These are phyloP conservation scores for Basidiobolus meristosporus DNA, from an alignment of 371 early-diverging fungal genomes.

Conservation along the genomic window DNA sequence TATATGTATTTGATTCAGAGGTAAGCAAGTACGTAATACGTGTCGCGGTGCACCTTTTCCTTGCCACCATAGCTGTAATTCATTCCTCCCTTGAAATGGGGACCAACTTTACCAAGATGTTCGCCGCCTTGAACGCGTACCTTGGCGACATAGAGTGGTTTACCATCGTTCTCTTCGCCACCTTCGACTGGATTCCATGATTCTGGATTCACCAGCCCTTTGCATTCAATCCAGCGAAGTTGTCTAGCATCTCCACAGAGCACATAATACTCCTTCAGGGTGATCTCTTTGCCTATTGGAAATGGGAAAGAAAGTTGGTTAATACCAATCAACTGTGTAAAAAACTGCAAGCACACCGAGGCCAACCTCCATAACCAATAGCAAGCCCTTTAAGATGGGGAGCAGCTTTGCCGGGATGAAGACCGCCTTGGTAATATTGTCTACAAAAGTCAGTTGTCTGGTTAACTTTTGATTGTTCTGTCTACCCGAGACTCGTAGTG, in stretches of 20 bases:
- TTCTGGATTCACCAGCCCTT: conserved; percentile 8
- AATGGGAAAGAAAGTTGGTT: too few species aligned
- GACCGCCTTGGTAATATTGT: conserved; percentile 11
- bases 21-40: conserved; percentile 2
- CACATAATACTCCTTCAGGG: conserved; percentile 18
- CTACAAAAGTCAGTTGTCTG: not conserved
- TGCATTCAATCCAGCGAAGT: conserved; percentile 16
- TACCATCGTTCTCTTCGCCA: conserved; percentile 21
- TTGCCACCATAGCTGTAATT: conserved; percentile 8
- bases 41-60: conserved; percentile 4
- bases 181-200: conserved; percentile 12
- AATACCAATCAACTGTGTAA: too few species aligned
- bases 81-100: conserved; percentile 15
- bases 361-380: conserved; percentile 15
- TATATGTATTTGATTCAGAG: not conserved
- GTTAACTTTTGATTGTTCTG: not conserved
- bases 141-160: conserved; percentile 18
- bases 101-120: conserved; percentile 18
- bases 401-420: conserved; percentile 27
- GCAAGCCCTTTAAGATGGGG: conserved; percentile 14
- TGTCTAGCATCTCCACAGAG: conserved; percentile 20
- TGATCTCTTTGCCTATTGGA: conserved; percentile 9
- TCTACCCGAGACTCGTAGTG: not conserved
- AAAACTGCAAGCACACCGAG: too few species aligned
- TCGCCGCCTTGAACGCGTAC: conserved; percentile 10